Percentiles rank a stretch among this genome's conserved stretches.
Conservation (phyloP, 2,329 filamentous ascomycete species). For the Penicillium sclerotiorum region DNA sequence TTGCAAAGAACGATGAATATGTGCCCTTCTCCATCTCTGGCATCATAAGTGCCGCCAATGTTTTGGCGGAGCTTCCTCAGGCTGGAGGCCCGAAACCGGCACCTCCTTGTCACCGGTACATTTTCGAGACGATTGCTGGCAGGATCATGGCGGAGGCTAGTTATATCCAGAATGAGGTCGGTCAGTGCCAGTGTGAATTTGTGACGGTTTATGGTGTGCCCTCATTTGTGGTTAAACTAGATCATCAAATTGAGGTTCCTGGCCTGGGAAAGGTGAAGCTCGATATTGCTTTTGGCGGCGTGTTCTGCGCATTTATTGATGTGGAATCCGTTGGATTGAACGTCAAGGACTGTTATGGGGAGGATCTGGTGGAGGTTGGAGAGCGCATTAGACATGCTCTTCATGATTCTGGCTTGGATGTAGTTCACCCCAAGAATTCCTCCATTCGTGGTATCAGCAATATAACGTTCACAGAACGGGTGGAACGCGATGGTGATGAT, state of each 20-base stretch:
- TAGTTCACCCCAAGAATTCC: constrained; percentile 1
- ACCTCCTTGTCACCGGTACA: background rate
- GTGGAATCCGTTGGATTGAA: background rate
- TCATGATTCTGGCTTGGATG: background rate
- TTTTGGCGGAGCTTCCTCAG: constrained; percentile 1
- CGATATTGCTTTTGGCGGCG: constrained; percentile 9
- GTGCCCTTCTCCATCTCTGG: constrained; percentile 6
- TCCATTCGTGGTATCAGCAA: background rate
- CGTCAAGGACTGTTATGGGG: background rate
- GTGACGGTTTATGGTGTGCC: constrained; percentile 6
- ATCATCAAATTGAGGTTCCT: background rate
- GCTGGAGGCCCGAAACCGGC: background rate
- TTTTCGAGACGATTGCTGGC: constrained; percentile 9
- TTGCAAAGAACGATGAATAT: constrained; percentile 5
- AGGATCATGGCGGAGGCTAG: background rate
- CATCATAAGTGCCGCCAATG: constrained; percentile 1
- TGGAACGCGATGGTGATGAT: background rate
- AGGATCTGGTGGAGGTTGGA: constrained; percentile 1
- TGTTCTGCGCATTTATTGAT: constrained; percentile 11
- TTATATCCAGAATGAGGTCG: background rate
- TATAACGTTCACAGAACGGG: constrained; percentile 1
- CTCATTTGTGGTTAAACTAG: constrained; percentile 4
- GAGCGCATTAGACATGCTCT: constrained; percentile 7
- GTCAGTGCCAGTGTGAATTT: background rate
- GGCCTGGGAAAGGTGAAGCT: background rate